Evolutionary conservation across 495 filamentous ascomycete genomes (phyloP), one percentile per base, ranked within the genome.

Genomic region (Penicillium lividum): DNA sequence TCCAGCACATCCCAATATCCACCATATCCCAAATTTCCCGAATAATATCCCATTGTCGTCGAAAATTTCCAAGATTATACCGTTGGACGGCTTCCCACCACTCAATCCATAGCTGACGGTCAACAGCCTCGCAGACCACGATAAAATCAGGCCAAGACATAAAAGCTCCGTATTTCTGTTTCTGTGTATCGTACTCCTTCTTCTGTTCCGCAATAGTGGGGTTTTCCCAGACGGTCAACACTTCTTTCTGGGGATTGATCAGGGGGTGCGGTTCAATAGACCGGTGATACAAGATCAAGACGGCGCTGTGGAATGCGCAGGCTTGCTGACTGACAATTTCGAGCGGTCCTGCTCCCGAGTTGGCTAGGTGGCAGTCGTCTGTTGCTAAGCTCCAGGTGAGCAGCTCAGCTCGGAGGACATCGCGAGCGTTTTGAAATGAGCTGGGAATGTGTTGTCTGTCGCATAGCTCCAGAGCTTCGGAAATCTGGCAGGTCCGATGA

Each of bases 81-180:
- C 44, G 18, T n/a, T 59, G 57, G 11, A 59, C 31, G 7, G 25
- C n/a, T 13, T 42, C 51, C 57, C 57, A 59, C 57, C 57, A 59
- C 18, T 53, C 33, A 7, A 42, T 25, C 57, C 57, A 59, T 25
- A 30, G 57, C 10, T 22, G 3, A 9, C 57, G 57, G 42, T 59
- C 43, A 0, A 11, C 29, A 8, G 57, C 50, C 18, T 61, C 58
- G 25, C 58, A 61, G 3, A 53, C 38, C 16, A 47, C 58, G 18
- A 61, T 61, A 1, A 61, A 61, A 8, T 36, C 58, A 8, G 58
- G 58, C 58, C 58, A 61, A 5, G 58, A 61, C 58, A 61, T 61
- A 2, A 53, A 53, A 6, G 47, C 58, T 16, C 33, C 28, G 10
- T 47, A 28, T n/a, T 46, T 61, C 29, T 56, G 43, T 3, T 36